These are phyloP conservation scores for Tetrahymena elliotti DNA, from an alignment of 73 alveolate species.

Conservation along the genomic window DNA sequence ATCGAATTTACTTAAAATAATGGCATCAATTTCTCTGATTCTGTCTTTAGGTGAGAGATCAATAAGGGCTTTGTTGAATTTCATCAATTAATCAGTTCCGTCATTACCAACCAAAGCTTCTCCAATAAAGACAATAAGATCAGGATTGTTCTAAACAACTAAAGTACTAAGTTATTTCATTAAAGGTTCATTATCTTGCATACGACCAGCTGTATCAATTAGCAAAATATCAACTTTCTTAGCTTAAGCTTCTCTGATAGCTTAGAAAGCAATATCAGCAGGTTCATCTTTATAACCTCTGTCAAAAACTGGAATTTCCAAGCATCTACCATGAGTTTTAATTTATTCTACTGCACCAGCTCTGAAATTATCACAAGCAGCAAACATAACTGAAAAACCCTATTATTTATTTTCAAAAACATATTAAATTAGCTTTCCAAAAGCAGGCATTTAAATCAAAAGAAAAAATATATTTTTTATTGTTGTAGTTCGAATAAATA, in stretches of 20 bases:
- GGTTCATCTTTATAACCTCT: conserved; percentile 98
- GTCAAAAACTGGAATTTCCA: conserved; percentile 94
- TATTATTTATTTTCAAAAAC: conserved; percentile 38
- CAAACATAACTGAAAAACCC: conserved; percentile 77
- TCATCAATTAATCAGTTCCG: conserved; percentile 95
- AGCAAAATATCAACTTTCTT: conserved; percentile 96
- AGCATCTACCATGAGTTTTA: conserved; percentile 90
- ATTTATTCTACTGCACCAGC: conserved; percentile 99
- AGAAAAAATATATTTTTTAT: too few species aligned
- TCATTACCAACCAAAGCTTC: conserved; percentile 99
- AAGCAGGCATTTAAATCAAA: too few species aligned
- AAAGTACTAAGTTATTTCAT: conserved; percentile 97
- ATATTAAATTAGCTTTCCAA: not conserved
- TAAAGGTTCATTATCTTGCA: conserved; percentile 99
- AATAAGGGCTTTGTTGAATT: conserved; percentile 87
- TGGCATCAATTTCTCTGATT: conserved; percentile 98
- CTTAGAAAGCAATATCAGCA: conserved; percentile 91
- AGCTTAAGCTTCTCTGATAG: conserved; percentile 77
- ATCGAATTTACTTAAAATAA: conserved; percentile 96
- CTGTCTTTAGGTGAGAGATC: conserved; percentile 80
- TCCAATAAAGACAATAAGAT: conserved; percentile 94
- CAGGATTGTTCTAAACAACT: conserved; percentile 96
- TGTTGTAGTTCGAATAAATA: not conserved
- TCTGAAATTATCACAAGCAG: conserved; percentile 99
- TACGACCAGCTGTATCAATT: conserved; percentile 99